Evolutionary conservation across 257 asterid species (phyloP).

Genomic region (Ballota nigra): DNA sequence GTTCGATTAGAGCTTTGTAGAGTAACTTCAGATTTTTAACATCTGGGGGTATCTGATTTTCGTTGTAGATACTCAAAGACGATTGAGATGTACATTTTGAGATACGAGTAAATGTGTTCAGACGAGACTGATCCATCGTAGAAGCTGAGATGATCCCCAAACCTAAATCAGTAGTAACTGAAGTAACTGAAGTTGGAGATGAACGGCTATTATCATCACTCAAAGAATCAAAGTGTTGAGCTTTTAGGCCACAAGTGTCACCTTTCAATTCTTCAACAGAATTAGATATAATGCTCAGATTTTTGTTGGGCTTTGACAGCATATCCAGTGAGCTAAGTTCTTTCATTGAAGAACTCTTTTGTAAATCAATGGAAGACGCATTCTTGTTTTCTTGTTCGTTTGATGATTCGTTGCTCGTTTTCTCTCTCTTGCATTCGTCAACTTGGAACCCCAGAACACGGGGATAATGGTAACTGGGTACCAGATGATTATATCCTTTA

Average conservation of each 20-base stretch:
- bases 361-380: slow-evolving; percentile 27
- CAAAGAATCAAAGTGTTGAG: slow-evolving; percentile 27
- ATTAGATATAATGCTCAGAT: slow-evolving; percentile 23
- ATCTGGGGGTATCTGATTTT: slow-evolving; percentile 19
- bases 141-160: slow-evolving; percentile 37
- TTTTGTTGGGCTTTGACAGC: slow-evolving; percentile 25
- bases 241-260: slow-evolving; percentile 17
- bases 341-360: slow-evolving; percentile 33
- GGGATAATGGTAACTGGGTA: slow-evolving; percentile 34
- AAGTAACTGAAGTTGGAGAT: slow-evolving; percentile 62
- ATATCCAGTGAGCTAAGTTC: slow-evolving; percentile 31
- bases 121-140: slow-evolving; percentile 18
- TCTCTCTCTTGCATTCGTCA: slow-evolving; percentile 33
- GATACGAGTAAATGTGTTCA: slow-evolving; percentile 11
- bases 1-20: slow-evolving; percentile 46
- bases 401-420: slow-evolving; percentile 34
- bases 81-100: slow-evolving; percentile 24
- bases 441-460: slow-evolving; percentile 52
- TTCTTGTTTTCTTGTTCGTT: slow-evolving; percentile 36
- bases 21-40: slow-evolving; percentile 55
- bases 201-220: slow-evolving; percentile 32
- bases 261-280: slow-evolving; percentile 25
- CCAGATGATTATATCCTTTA: slow-evolving; percentile 24
- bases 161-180: slow-evolving; percentile 62
- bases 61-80: slow-evolving; percentile 25